Conservation (phyloP, 495 filamentous ascomycete genomes). For the Penicillium atrosanguineum region DNA sequence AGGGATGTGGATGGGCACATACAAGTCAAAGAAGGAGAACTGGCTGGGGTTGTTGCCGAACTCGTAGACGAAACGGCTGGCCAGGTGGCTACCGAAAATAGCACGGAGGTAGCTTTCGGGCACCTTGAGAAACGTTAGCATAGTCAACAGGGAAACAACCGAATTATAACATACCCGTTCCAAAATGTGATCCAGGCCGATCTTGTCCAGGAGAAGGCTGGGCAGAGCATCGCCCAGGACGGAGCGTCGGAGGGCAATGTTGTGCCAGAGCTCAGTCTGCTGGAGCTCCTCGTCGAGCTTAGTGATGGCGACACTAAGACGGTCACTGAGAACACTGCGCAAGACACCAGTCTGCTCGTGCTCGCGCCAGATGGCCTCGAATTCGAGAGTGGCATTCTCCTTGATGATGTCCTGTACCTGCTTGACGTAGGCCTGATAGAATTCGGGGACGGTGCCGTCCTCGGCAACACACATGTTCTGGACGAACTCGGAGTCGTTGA, state of each 20-base stretch:
- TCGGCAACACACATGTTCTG: conserved; percentile 88
- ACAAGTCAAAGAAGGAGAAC: conserved; percentile 99
- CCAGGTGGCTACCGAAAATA: conserved; percentile 94
- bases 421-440: conserved; percentile 92
- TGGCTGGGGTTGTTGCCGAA: conserved; percentile 90
- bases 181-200: conserved; percentile 85
- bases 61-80: conserved; percentile 92
- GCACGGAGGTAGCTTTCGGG: conserved; percentile 89
- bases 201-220: conserved; percentile 76
- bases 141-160: background rate
- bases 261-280: conserved; percentile 86
- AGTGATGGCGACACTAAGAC: conserved; percentile 86
- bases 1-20: conserved; percentile 37
- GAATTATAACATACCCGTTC: conserved; percentile 55
- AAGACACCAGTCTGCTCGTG: conserved; percentile 75
- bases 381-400: conserved; percentile 87
- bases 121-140: conserved; percentile 52
- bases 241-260: conserved; percentile 69
- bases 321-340: conserved; percentile 83
- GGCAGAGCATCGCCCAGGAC: conserved; percentile 87
- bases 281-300: conserved; percentile 94
- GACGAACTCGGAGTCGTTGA: conserved; percentile 83
- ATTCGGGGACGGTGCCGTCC: conserved; percentile 76
- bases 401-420: conserved; percentile 86
- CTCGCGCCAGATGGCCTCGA: conserved; percentile 97